Conservation (phyloP, 192 early-diverging fungal genomes). For the Radiomyces spectabilis region DNA sequence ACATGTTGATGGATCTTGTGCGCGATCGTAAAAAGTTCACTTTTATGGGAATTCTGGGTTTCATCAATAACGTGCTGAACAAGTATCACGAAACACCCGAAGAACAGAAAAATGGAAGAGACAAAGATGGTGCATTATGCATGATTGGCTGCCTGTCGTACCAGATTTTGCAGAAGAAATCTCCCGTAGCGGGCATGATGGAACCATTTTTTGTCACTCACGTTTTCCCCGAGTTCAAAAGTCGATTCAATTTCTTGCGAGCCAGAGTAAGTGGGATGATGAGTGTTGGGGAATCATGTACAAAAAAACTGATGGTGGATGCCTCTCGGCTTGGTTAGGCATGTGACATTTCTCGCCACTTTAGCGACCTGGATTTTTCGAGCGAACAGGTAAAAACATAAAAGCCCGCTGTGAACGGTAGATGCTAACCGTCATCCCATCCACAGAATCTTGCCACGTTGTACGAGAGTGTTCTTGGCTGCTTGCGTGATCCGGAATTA, state of each 20-base stretch:
- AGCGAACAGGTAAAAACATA: slow-evolving; percentile 16
- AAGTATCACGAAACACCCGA: slow-evolving; percentile 59
- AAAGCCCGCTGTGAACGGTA: neutral
- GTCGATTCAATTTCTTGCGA: slow-evolving; percentile 73
- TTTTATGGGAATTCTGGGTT: slow-evolving; percentile 69
- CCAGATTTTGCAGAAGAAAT: slow-evolving; percentile 61
- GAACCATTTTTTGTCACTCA: slow-evolving; percentile 79
- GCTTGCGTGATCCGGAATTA: slow-evolving; percentile 70
- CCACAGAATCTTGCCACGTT: slow-evolving; percentile 36
- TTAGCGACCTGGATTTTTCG: slow-evolving; percentile 42
- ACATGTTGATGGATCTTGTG: slow-evolving; percentile 73
- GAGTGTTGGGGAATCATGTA: too few species aligned
- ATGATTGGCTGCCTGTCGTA: slow-evolving; percentile 79
- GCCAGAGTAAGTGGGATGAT: slow-evolving; percentile 59
- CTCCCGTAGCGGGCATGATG: slow-evolving; percentile 67
- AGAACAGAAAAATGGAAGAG: slow-evolving; percentile 62
- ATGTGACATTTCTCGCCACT: slow-evolving; percentile 29
- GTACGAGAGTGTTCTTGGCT: slow-evolving; percentile 47
- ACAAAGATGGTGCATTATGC: slow-evolving; percentile 86
- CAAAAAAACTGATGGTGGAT: too few species aligned
- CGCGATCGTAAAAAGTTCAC: slow-evolving; percentile 70
- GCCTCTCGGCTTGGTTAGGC: too few species aligned
- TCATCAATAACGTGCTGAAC: slow-evolving; percentile 70
- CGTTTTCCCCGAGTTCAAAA: slow-evolving; percentile 88
- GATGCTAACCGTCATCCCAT: neutral